A percentile compares a stretch with the other conserved stretches of the same genome.
Conservation (phyloP, 2,329 filamentous ascomycete genomes). For the Colletotrichum eleusines region DNA sequence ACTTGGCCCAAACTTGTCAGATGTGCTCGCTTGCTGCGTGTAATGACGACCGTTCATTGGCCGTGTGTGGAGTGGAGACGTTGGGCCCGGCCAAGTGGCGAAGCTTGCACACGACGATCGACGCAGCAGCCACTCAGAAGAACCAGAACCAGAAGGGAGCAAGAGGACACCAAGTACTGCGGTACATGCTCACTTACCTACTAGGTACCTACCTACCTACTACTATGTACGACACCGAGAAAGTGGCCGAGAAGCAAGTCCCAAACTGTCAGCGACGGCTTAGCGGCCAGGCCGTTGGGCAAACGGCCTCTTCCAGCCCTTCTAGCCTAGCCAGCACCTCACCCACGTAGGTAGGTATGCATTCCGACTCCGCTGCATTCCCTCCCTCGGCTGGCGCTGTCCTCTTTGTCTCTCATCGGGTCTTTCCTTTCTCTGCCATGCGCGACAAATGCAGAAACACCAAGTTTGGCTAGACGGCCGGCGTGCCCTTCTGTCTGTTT, state of each 20-base stretch:
- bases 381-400: constrained; percentile 10
- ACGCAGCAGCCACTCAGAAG: constrained; percentile 24
- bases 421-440: constrained; percentile 3
- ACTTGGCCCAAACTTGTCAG: neutral
- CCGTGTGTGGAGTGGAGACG: neutral
- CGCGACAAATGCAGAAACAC: too few species aligned
- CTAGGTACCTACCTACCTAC: neutral
- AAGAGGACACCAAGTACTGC: too few species aligned
- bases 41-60: constrained; percentile 22
- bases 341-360: too few species aligned
- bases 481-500: constrained; percentile 9
- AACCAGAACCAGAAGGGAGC: too few species aligned
- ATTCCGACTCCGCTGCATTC: constrained; percentile 1
- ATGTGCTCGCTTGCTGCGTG: constrained; percentile 11
- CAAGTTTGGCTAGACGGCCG: constrained; percentile 3
- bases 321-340: neutral
- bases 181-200: too few species aligned
- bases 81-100: neutral
- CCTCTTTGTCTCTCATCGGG: neutral
- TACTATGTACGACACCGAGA: constrained; percentile 11
- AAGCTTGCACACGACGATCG: constrained; percentile 9
- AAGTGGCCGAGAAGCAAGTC: constrained; percentile 23
- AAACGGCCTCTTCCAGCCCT: constrained; percentile 31
- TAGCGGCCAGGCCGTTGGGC: constrained; percentile 28
- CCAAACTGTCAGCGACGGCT: constrained; percentile 28